Evolutionary conservation across 1,284 basidiomycete species (phyloP), one percentile per base, ranked within the genome.

Genomic region (Flammula alnicola): DNA sequence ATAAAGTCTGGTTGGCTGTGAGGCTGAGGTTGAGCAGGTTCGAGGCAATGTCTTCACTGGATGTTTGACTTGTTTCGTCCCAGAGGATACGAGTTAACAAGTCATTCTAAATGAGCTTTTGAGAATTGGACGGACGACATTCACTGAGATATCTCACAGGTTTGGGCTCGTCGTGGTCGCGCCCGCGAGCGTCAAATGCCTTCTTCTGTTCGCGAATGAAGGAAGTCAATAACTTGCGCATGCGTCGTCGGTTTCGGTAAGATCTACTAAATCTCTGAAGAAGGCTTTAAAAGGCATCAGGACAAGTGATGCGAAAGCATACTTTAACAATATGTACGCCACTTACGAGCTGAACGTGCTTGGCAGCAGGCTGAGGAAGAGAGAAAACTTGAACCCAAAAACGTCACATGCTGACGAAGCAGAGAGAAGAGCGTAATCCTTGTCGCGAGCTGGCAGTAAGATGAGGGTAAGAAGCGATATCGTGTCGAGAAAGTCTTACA

Each of bases 11-110:
- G 26, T 63, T 55, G 3, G 66, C 59, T 14, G 61, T 58, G n/a
- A 64, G 49, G 38, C 64, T 64, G 20, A 66, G 47, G n/a, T 52
- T 40, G 23, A 69, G 42, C 16, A 70, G 45, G n/a, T 58, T 49
- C 1, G 35, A 44, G 20, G 56, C 49, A 1, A 65, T 50, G 9
- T 61, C 50, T 11, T 50, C 43, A 3, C 48, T 36, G 7, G 55
- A 32, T 4, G 48, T 16, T 11, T 45, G 20, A 10, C 23, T 25
- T 22, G 9, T 16, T 16, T 38, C 41, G 12, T 56, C 44, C 1
- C 30, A n/a, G 6, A 56, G 29, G 12, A 52, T 25, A 39, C 47
- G 49, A 23, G 54, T 51, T 3, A 57, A 33, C 6, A 54, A 16
- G 25, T 49, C 46, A 25, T 37, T 16, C 46, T 51, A 9, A n/a